Conservation (phyloP, 352 stramenopile genomes). For the Globisporangium ultimum region DNA sequence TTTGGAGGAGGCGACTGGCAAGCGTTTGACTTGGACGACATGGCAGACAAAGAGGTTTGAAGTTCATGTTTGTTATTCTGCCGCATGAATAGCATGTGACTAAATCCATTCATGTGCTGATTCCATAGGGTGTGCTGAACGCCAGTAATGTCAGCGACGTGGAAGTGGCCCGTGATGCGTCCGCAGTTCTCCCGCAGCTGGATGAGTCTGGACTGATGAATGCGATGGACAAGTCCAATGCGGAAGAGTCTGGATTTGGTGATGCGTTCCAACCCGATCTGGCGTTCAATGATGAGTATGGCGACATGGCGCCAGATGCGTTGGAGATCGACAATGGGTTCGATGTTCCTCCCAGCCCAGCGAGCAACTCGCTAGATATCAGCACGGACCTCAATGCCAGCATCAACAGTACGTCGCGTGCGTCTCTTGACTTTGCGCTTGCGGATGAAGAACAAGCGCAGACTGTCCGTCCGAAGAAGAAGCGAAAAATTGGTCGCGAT, state of each 20-base stretch:
- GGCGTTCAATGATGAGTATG: conserved; percentile 56
- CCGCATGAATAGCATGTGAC: neutral
- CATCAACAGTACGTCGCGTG: conserved; percentile 47
- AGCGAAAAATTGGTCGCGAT: conserved; percentile 78
- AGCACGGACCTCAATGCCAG: conserved; percentile 68
- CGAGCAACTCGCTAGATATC: conserved; percentile 52
- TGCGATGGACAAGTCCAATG: conserved; percentile 42
- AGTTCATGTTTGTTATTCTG: no score
- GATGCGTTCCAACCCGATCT: conserved; percentile 43
- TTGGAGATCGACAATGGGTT: conserved; percentile 43
- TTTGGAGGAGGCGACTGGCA: conserved; percentile 80
- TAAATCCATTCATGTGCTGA: neutral
- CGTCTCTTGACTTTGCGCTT: conserved; percentile 67
- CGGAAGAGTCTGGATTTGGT: conserved; percentile 27
- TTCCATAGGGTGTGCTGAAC: conserved; percentile 37
- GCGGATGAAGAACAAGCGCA: conserved; percentile 34
- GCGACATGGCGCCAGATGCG: conserved; percentile 24
- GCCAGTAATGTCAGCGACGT: conserved; percentile 75
- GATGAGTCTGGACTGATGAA: conserved; percentile 58
- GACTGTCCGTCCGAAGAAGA: conserved; percentile 58
- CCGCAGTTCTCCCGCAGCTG: conserved; percentile 37
- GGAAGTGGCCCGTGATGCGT: conserved; percentile 76
- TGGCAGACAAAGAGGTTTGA: conserved; percentile 38
- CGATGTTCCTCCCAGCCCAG: conserved; percentile 33
- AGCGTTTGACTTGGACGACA: conserved; percentile 79